These are phyloP conservation scores for Debaryomycetaceae sp. DNA, from an alignment of 1,139 yeast genomes.

Conservation along the genomic window DNA sequence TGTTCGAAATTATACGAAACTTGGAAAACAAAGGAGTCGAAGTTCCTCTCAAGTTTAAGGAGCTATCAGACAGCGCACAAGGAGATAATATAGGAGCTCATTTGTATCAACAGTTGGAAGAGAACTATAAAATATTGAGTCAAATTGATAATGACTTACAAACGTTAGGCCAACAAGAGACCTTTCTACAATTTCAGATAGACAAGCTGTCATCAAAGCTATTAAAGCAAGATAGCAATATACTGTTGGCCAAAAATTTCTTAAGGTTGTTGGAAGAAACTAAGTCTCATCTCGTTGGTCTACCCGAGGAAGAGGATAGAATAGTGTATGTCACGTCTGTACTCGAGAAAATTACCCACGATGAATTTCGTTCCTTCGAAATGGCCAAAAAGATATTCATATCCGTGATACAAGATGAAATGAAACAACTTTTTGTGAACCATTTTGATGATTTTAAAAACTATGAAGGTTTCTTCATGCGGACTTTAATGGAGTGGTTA, in stretches of 20 bases:
- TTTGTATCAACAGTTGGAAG: slow-evolving; percentile 6
- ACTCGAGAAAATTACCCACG: slow-evolving; percentile 1
- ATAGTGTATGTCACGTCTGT: slow-evolving; percentile 1
- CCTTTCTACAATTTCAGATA: slow-evolving; percentile 14
- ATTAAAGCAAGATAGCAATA: neutral
- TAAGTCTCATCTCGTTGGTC: neutral
- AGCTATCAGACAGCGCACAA: slow-evolving; percentile 17
- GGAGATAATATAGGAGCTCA: slow-evolving; percentile 7
- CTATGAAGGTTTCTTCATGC: slow-evolving; percentile 4
- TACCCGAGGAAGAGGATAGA: slow-evolving; percentile 1
- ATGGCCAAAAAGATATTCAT: slow-evolving; percentile 7
- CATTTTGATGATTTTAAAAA: slow-evolving; percentile 6
- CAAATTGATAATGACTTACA: slow-evolving; percentile 15
- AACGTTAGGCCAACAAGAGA: slow-evolving; percentile 16
- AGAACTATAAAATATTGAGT: slow-evolving; percentile 9
- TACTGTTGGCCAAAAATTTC: neutral
- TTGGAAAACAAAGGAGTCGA: slow-evolving; percentile 23
- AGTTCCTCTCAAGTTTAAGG: slow-evolving; percentile 26
- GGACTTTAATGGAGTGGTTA: slow-evolving; percentile 14
- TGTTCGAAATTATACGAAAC: slow-evolving; percentile 25
- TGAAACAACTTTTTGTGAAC: slow-evolving; percentile 8
- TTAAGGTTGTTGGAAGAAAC: neutral
- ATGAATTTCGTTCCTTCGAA: neutral
- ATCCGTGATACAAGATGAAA: slow-evolving; percentile 5
- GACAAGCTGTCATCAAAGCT: slow-evolving; percentile 7